Percentiles rank a stretch among this genome's conserved stretches.
Evolutionary conservation across 1,139 yeast genomes (phyloP).

Genomic region (Meyerozyma carpophila): DNA sequence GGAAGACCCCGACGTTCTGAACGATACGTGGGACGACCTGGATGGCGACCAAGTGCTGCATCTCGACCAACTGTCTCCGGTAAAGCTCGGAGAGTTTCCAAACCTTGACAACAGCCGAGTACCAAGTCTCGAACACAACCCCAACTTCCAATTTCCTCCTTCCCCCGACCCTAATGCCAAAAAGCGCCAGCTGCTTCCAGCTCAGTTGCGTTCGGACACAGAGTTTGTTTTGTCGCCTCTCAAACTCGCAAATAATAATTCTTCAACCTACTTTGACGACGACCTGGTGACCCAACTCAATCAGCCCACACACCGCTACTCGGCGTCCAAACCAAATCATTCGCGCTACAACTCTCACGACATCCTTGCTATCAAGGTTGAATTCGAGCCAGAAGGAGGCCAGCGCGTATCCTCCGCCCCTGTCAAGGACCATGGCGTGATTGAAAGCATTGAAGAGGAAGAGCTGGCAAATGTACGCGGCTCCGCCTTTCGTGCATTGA

Average conservation of each 20-base stretch:
- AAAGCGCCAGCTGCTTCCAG: constrained; percentile 35
- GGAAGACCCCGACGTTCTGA: constrained; percentile 15
- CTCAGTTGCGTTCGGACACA: constrained; percentile 16
- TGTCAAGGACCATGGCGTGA: constrained; percentile 12
- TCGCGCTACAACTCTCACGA: constrained; percentile 42
- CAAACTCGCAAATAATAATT: constrained; percentile 22
- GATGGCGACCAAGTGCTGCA: constrained; percentile 7
- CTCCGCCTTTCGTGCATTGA: constrained; percentile 21
- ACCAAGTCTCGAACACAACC: neutral
- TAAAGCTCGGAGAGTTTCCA: constrained; percentile 10
- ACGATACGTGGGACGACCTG: constrained; percentile 17
- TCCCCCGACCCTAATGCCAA: constrained; percentile 17
- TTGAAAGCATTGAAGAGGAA: neutral
- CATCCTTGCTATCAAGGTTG: constrained; percentile 40
- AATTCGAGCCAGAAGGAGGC: constrained; percentile 28
- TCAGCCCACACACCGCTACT: constrained; percentile 16
- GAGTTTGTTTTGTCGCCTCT: constrained; percentile 44
- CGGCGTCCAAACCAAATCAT: constrained; percentile 30
- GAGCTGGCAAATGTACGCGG: constrained; percentile 13
- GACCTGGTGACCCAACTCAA: constrained; percentile 9
- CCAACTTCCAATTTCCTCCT: constrained; percentile 24
- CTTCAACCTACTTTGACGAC: constrained; percentile 14
- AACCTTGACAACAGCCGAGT: neutral
- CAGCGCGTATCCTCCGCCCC: constrained; percentile 29
- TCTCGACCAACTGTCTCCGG: constrained; percentile 13